Percentiles rank a stretch among this genome's conserved stretches.
These are phyloP conservation scores for Cystobasidium onofrii DNA, from an alignment of 768 basidiomycete genomes.

Conservation along the genomic window DNA sequence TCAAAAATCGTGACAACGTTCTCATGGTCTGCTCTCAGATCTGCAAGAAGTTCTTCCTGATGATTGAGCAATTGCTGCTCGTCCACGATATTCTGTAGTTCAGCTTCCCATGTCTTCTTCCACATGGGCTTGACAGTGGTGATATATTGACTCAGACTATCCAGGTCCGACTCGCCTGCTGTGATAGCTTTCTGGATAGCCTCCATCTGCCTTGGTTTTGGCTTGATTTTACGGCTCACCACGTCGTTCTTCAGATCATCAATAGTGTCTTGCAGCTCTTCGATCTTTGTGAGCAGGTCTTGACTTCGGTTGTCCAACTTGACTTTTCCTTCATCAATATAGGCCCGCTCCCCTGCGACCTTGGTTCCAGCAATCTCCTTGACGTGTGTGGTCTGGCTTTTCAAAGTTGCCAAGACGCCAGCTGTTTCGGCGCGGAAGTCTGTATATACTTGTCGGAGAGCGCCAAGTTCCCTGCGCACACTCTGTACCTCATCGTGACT, in stretches of 20 bases:
- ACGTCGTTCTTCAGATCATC: constrained; percentile 87
- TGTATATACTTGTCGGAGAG: constrained; percentile 88
- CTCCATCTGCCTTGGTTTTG: constrained; percentile 64
- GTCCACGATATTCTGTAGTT: constrained; percentile 90
- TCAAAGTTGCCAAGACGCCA: constrained; percentile 66
- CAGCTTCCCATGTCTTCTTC: constrained; percentile 98
- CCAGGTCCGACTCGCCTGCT: constrained; percentile 59
- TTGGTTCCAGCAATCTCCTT: constrained; percentile 72
- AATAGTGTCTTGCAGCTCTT: constrained; percentile 83
- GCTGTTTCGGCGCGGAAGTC: constrained; percentile 91
- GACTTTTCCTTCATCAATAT: constrained; percentile 82
- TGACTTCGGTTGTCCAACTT: constrained; percentile 84
- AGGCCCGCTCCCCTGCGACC: constrained; percentile 75
- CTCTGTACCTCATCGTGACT: constrained; percentile 94
- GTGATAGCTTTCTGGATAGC: constrained; percentile 64
- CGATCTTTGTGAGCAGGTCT: constrained; percentile 80
- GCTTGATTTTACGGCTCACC: constrained; percentile 73
- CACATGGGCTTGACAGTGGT: constrained; percentile 87
- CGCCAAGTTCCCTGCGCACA: constrained; percentile 80
- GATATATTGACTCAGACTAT: constrained; percentile 72
- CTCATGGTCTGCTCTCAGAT: constrained; percentile 84
- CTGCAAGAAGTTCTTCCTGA: constrained; percentile 80
- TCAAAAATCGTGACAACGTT: constrained; percentile 77
- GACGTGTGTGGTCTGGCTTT: constrained; percentile 75
- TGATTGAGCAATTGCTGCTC: constrained; percentile 90